A percentile compares a stretch with the other conserved stretches of the same genome.
Evolutionary conservation across 2,329 filamentous ascomycete species (phyloP).

Genomic region (Graphilbum fragrans): DNA sequence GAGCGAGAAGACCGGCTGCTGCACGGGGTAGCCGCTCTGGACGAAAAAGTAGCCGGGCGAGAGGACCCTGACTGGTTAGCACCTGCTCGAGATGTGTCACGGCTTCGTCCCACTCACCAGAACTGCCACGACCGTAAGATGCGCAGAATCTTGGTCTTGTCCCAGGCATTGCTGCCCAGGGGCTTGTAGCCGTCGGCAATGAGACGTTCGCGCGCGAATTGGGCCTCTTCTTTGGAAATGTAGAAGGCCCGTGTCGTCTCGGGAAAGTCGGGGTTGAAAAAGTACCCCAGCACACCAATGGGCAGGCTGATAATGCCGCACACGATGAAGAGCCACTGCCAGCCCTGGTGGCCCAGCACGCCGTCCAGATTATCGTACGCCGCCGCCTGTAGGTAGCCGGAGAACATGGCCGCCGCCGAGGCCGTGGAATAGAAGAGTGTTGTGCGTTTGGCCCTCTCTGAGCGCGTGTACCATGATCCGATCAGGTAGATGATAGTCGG

Average conservation of each 20-base stretch:
- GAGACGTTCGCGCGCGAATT: conserved; percentile 4
- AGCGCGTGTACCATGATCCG: conserved; percentile 44
- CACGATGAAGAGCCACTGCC: conserved; percentile 29
- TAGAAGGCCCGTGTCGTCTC: conserved; percentile 6
- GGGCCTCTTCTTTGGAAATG: conserved; percentile 1
- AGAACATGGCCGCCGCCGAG: conserved; percentile 28
- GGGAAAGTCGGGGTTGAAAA: conserved; percentile 10
- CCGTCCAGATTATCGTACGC: conserved; percentile 37
- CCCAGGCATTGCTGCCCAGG: no score
- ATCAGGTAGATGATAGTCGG: conserved; percentile 36
- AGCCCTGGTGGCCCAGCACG: conserved; percentile 17
- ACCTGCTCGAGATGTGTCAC: no score
- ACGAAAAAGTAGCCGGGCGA: conserved; percentile 5
- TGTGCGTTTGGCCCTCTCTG: conserved; percentile 48
- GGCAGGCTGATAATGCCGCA: conserved; percentile 12
- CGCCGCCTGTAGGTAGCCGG: conserved; percentile 28
- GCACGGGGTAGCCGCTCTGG: conserved; percentile 4
- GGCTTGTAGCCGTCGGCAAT: no score
- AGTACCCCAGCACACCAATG: conserved; percentile 11
- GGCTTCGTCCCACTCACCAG: no score
- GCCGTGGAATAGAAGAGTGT: conserved; percentile 51
- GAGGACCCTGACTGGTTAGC: conserved; percentile 1
- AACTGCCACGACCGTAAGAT: no score
- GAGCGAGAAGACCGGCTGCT: conserved; percentile 40
- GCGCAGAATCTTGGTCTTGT: no score